Evolutionary conservation across 1,139 yeast genomes (phyloP).

Genomic region (Geotrichum australiense): DNA sequence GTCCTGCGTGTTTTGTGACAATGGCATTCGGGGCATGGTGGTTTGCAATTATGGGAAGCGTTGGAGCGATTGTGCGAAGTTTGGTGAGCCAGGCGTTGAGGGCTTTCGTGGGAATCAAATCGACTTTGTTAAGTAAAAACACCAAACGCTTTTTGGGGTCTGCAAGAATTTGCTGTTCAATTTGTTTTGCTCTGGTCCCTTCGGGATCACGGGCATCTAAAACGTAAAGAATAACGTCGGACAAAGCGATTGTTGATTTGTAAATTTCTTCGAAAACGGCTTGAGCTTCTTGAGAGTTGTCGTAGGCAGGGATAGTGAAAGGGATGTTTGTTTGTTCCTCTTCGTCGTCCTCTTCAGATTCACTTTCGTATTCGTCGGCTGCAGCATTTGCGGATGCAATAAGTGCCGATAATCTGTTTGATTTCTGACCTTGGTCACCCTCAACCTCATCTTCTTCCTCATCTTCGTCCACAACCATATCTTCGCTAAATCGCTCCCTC

Average conservation of each 20-base stretch:
- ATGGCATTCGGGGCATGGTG: conserved; percentile 50
- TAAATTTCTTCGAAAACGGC: conserved; percentile 59
- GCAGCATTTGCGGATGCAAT: conserved; percentile 87
- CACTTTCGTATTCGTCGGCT: conserved; percentile 51
- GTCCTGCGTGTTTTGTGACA: conserved; percentile 61
- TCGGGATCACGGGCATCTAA: conserved; percentile 97
- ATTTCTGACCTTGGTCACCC: conserved; percentile 25
- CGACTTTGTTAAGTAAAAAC: conserved; percentile 82
- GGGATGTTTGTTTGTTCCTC: conserved; percentile 20
- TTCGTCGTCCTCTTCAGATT: conserved; percentile 36
- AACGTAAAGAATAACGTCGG: conserved; percentile 87
- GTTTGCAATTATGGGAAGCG: conserved; percentile 66
- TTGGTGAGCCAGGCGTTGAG: conserved; percentile 78
- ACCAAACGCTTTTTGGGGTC: conserved; percentile 77
- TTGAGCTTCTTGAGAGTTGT: conserved; percentile 61
- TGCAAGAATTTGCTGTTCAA: conserved; percentile 81
- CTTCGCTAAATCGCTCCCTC: background rate
- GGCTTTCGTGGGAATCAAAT: conserved; percentile 78
- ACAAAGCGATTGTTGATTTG: conserved; percentile 81
- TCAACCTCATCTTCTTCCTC: conserved; percentile 29
- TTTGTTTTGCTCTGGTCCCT: conserved; percentile 82
- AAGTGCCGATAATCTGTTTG: conserved; percentile 66
- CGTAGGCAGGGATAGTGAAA: conserved; percentile 13
- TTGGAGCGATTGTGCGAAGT: conserved; percentile 78
- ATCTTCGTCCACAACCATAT: conserved; percentile 29